A percentile compares a stretch with the other conserved stretches of the same genome.
Conservation (phyloP, 306 rosid species). For the Urtica urens region DNA sequence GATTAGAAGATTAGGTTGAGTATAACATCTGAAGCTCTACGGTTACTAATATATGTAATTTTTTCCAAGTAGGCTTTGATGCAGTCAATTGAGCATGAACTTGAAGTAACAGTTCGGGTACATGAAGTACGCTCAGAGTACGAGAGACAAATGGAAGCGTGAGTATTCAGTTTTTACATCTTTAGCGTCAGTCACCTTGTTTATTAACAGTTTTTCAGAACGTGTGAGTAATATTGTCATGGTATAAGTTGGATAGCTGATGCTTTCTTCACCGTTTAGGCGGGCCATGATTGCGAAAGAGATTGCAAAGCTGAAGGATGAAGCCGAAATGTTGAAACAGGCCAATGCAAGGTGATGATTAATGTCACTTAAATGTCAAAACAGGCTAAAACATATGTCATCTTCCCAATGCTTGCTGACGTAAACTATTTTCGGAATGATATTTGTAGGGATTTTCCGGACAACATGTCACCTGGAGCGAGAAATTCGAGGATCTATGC, state of each 20-base stretch:
- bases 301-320: constrained; percentile 34
- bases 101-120: constrained; percentile 82
- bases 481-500: constrained; percentile 86
- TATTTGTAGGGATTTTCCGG: constrained; percentile 32
- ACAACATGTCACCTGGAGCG: constrained; percentile 83
- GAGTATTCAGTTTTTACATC: constrained; percentile 13
- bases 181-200: neutral
- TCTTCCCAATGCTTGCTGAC: constrained; percentile 1
- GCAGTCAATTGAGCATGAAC: constrained; percentile 86
- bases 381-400: neutral
- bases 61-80: constrained; percentile 53
- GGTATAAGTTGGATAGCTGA: neutral
- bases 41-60: constrained; percentile 3
- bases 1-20: neutral
- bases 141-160: constrained; percentile 91
- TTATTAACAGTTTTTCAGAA: neutral
- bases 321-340: constrained; percentile 20
- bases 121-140: constrained; percentile 91
- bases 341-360: constrained; percentile 22
- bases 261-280: constrained; percentile 26
- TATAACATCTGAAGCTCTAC: neutral
- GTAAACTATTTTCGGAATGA: constrained; percentile 2
- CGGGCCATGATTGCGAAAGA: constrained; percentile 52
- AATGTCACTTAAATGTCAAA: neutral
- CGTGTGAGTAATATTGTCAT: neutral